Base-by-base conservation (phyloP, 495 filamentous ascomycete species). In the Trichoderma gamsii region DNA sequence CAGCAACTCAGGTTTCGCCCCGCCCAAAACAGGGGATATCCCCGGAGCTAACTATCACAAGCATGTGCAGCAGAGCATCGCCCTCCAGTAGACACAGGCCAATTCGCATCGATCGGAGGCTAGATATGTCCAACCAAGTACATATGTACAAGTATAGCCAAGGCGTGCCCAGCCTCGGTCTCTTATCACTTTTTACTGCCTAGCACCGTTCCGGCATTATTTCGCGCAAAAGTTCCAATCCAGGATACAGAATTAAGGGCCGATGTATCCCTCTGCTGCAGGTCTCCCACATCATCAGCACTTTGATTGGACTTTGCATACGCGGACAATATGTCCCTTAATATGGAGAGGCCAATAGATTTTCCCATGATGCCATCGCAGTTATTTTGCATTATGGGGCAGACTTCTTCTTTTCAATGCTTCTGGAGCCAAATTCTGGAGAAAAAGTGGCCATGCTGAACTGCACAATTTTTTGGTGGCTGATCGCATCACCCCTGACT, bases 151-250 rank as follows among this genome's bases (percentile, higher is more conserved):
- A n/a, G 29, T 29, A 29, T 29, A 29, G 29, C 29, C 29, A 1
- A 29, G 5, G 49, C 0, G 49, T 23, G 4, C 21, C 49, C 18
- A 21, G 49, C 49, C 49, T 52, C 49, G 49, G 49, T 23, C n/a
- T 3, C 21, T 52, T 52, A 52, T 52, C 49, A 6, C 18, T 11
- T 21, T 52, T 52, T 9, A 9, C 49, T 52, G 49, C 18, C 18
- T 52, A 23, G 49, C 21, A 21, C 8, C 8, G 9, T 23, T 21
- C n/a, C 21, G 49, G 49, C 49, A 21, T 52, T 52, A 52, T 52
- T 52, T 52, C 49, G 49, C 21, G 49, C 49, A 52, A 52, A 52
- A 21, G 49, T 52, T 52, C 49, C 49, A 18, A 23, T 52, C 49
- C n/a, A 21, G 49, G 49, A 52, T 52, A 18, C n/a, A 52, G 49